Evolutionary conservation across 805 yeast species (phyloP).

Genomic region (Saccharomycopsis guyanensis): DNA sequence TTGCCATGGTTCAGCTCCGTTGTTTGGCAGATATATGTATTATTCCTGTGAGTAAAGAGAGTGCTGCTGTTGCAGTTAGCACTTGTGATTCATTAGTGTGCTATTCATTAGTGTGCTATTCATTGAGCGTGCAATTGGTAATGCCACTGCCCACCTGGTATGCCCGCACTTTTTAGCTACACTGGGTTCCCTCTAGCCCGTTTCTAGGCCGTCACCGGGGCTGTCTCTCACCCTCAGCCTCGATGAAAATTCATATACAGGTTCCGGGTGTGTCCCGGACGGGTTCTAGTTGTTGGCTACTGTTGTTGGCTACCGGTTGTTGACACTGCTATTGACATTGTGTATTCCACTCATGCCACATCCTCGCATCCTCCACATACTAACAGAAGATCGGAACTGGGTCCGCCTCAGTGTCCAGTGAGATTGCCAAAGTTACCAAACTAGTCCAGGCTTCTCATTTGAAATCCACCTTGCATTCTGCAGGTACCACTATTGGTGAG

Average conservation of each 20-base stretch:
- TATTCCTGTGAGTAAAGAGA: background rate
- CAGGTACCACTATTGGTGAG: slow-evolving; percentile 71
- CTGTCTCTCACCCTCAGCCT: background rate
- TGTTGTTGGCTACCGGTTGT: too few species aligned
- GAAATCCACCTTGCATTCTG: slow-evolving; percentile 71
- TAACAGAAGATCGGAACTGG: slow-evolving; percentile 62
- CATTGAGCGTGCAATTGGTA: too few species aligned
- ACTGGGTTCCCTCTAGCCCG: background rate
- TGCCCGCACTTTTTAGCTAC: too few species aligned
- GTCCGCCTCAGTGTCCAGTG: slow-evolving; percentile 71
- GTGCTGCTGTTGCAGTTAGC: background rate
- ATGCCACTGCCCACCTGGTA: too few species aligned
- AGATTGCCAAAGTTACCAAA: slow-evolving; percentile 63
- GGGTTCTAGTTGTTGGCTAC: too few species aligned
- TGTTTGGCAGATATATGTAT: background rate
- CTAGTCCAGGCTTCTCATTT: slow-evolving; percentile 55
- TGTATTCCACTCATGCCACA: too few species aligned
- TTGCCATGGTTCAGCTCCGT: background rate
- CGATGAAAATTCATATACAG: too few species aligned
- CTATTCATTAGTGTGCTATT: too few species aligned
- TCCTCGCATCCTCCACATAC: too few species aligned
- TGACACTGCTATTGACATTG: too few species aligned
- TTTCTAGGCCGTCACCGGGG: background rate
- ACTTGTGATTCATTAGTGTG: too few species aligned
- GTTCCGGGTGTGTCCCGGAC: too few species aligned